Evolutionary conservation across 495 filamentous ascomycete species (phyloP).

Genomic region (Letharia columbiana): DNA sequence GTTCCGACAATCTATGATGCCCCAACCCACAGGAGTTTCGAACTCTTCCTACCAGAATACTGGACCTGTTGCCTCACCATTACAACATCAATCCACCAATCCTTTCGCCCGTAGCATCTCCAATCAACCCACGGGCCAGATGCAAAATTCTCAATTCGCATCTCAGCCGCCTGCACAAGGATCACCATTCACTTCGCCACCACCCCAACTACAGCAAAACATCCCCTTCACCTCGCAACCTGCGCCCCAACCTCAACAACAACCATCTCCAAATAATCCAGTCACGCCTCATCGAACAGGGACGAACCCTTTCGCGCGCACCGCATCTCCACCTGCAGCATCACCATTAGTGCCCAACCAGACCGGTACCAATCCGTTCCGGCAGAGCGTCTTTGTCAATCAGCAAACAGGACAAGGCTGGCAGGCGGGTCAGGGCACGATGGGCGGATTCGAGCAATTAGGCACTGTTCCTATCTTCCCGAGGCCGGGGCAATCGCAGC

Average conservation of each 20-base stretch:
- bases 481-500: slow-evolving; percentile 49
- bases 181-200: slow-evolving; percentile 12
- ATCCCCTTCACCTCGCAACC: slow-evolving; percentile 37
- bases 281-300: slow-evolving; percentile 36
- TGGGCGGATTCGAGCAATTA: slow-evolving; percentile 77
- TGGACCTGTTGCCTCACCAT: slow-evolving; percentile 33
- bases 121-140: slow-evolving; percentile 29
- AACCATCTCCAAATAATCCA: slow-evolving; percentile 36
- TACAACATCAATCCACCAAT: slow-evolving; percentile 68
- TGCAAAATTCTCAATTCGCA: slow-evolving; percentile 29
- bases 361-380: slow-evolving; percentile 91
- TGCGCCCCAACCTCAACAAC: slow-evolving; percentile 24
- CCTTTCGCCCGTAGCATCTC: slow-evolving; percentile 61
- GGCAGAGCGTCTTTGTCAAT: slow-evolving; percentile 79
- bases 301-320: slow-evolving; percentile 46
- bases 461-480: slow-evolving; percentile 82
- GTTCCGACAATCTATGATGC: slow-evolving; percentile 78
- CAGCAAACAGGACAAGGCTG: slow-evolving; percentile 79
- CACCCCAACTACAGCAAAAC: slow-evolving; percentile 15
- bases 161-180: slow-evolving; percentile 22
- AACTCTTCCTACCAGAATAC: slow-evolving; percentile 28
- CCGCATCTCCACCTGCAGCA: slow-evolving; percentile 34
- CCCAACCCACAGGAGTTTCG: slow-evolving; percentile 43
- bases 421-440: slow-evolving; percentile 72
- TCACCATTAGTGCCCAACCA: slow-evolving; percentile 54